Evolutionary conservation across 129 eudicot species (phyloP).

Genomic region (Escallonia rubra): DNA sequence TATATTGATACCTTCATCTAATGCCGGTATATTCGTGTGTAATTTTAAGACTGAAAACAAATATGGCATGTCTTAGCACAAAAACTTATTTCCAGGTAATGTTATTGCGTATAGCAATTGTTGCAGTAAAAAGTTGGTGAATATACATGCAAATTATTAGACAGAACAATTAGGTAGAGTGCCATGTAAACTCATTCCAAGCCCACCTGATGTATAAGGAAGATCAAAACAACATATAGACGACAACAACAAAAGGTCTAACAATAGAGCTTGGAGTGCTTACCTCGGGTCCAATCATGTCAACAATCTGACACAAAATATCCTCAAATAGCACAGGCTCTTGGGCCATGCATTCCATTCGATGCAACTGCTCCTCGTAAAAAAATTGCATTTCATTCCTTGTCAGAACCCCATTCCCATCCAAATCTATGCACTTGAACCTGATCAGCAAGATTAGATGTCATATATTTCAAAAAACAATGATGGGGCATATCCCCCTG

Average conservation of each 20-base stretch:
- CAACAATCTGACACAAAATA: constrained; percentile 94
- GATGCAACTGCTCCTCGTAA: constrained; percentile 97
- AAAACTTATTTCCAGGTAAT: no score
- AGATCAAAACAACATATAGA: neutral
- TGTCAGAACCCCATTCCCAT: constrained; percentile 85
- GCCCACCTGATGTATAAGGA: constrained; percentile 7
- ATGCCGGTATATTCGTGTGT: no score
- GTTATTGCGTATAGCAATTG: no score
- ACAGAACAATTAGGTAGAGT: no score
- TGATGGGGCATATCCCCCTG: no score
- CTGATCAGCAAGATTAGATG: constrained; percentile 28
- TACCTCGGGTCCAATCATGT: constrained; percentile 97
- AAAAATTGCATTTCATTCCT: constrained; percentile 94
- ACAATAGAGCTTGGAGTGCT: neutral
- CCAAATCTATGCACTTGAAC: constrained; percentile 98
- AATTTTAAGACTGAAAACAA: no score
- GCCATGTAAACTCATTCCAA: no score
- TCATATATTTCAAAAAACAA: neutral
- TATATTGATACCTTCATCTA: no score
- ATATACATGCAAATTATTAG: no score
- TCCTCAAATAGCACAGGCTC: constrained; percentile 98
- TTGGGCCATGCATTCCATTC: constrained; percentile 99
- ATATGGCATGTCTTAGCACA: no score
- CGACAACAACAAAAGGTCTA: neutral
- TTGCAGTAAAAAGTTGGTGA: no score